Percentiles rank a stretch among this genome's conserved stretches.
Conservation (phyloP, 225 moss, liverwort and hornwort genomes). For the Lunularia cruciata region DNA sequence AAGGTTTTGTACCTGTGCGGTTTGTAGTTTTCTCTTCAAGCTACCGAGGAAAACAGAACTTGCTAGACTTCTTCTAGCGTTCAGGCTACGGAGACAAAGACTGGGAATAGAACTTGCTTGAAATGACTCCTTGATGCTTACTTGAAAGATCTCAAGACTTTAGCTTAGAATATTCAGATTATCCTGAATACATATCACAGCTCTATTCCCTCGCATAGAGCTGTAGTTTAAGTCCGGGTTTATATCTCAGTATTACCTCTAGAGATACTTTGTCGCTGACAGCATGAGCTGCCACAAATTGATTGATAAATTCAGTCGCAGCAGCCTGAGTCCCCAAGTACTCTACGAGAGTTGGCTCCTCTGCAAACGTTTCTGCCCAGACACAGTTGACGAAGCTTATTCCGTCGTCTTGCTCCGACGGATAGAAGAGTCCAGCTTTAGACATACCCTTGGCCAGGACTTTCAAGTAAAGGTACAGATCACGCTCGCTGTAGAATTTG, state of each 20-base stretch:
- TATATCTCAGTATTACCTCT: conserved; percentile 56
- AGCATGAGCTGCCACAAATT: conserved; percentile 69
- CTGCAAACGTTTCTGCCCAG: conserved; percentile 64
- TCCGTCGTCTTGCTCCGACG: conserved; percentile 93
- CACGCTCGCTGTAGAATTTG: conserved; percentile 72
- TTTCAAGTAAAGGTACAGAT: conserved; percentile 89
- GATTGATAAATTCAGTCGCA: conserved; percentile 72
- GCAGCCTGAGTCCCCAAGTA: conserved; percentile 65
- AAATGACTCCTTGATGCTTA: too few relatives aligned
- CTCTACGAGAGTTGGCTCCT: conserved; percentile 70
- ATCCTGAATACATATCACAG: too few relatives aligned
- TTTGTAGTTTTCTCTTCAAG: too few relatives aligned
- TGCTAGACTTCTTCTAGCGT: too few relatives aligned
- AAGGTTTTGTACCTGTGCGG: too few relatives aligned
- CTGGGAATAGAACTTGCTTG: too few relatives aligned
- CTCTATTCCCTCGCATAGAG: too few relatives aligned
- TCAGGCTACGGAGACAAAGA: too few relatives aligned
- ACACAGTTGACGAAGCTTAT: conserved; percentile 83
- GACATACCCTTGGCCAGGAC: conserved; percentile 66
- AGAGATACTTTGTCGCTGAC: conserved; percentile 69
- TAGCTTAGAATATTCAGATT: too few relatives aligned
- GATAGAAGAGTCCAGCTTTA: conserved; percentile 68
- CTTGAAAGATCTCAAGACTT: too few relatives aligned
- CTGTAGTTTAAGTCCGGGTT: too few relatives aligned
- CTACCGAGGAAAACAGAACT: too few relatives aligned